Base-by-base conservation (phyloP, 2,329 filamentous ascomycete species). In the Mycocentrospora acerina region DNA sequence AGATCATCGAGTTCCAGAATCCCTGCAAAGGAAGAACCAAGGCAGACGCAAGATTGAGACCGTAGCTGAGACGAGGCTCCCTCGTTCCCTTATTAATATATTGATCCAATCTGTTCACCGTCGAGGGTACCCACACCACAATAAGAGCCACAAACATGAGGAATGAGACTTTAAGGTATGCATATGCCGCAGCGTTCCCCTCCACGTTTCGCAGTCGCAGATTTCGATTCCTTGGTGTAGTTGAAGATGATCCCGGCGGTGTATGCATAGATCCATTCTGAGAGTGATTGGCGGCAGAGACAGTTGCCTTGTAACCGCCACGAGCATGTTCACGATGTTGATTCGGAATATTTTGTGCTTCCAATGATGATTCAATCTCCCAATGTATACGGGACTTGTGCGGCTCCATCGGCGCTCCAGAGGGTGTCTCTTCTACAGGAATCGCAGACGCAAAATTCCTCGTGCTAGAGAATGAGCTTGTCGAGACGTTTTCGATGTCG, bases 1-100 rank as follows among this genome's bases (percentile, higher is more conserved):
- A 94, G 51, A 94, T 88, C 41, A 86, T 65, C 13, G 83, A 80
- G 62, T 94, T 94, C 87, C 88, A 93, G 56, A 90, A 86, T 0
- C 88, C 88, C 60, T 94, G 88, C 0, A 90, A 75, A 0, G 88
- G 88, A 7, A 94, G 75, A 1, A 93, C 87, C 27, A 88, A 76
- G 0, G 85, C 82, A 15, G 85, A 83, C 48, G 83, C 78, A 48
- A 85, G 81, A 54, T 88, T 82, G 16, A 93, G 77, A 0, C 75
- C 71, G 18, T 82, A 75, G 7, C 73, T 53, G 2, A 57, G 76
- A 2, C n/a, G n/a, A n/a, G n/a, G n/a, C n/a, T n/a, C n/a, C n/a
- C n/a, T n/a, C n/a, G n/a, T n/a, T n/a, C n/a, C n/a, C n/a, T n/a
- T n/a, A 18, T 38, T 4, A 30, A 19, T 27, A 13, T 17, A 25